These are phyloP conservation scores for Albophoma yamanashiensis DNA, from an alignment of 2,329 filamentous ascomycete genomes.

Conservation along the genomic window DNA sequence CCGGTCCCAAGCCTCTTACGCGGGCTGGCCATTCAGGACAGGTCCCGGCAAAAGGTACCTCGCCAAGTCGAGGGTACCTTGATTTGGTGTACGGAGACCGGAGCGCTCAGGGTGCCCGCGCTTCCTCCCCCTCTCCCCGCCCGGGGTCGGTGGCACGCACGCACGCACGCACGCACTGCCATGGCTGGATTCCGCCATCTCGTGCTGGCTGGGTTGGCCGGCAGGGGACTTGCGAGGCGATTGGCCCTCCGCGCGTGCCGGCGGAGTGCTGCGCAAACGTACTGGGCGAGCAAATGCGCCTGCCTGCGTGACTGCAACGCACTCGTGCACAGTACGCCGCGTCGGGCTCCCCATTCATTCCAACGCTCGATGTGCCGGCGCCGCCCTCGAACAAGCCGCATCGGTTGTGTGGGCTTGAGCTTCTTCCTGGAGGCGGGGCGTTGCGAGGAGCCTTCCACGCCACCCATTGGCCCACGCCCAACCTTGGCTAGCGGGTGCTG, in stretches of 20 bases:
- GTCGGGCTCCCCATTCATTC: neutral
- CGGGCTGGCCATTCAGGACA: neutral
- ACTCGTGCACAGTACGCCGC: neutral
- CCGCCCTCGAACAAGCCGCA: neutral
- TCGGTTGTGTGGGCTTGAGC: neutral
- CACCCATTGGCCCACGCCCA: neutral
- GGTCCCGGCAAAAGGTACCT: neutral
- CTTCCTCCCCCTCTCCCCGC: neutral
- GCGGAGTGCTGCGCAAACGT: neutral
- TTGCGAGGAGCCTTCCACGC: neutral
- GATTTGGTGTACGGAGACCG: neutral
- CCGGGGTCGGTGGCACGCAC: neutral
- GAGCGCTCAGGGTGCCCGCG: neutral
- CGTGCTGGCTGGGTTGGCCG: neutral
- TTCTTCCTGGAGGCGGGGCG: neutral
- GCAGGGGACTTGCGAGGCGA: neutral
- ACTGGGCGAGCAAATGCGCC: neutral
- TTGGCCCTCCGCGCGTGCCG: neutral
- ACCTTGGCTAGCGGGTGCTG: neutral
- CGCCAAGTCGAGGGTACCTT: neutral
- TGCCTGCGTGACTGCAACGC: neutral
- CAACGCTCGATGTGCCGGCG: neutral
- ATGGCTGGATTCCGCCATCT: neutral
- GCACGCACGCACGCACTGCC: neutral
- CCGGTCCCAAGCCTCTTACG: neutral